A percentile compares a stretch with the other conserved stretches of the same genome.
These are phyloP conservation scores for Hymenoscyphus linearis DNA, from an alignment of 2,329 filamentous ascomycete species.

Conservation along the genomic window DNA sequence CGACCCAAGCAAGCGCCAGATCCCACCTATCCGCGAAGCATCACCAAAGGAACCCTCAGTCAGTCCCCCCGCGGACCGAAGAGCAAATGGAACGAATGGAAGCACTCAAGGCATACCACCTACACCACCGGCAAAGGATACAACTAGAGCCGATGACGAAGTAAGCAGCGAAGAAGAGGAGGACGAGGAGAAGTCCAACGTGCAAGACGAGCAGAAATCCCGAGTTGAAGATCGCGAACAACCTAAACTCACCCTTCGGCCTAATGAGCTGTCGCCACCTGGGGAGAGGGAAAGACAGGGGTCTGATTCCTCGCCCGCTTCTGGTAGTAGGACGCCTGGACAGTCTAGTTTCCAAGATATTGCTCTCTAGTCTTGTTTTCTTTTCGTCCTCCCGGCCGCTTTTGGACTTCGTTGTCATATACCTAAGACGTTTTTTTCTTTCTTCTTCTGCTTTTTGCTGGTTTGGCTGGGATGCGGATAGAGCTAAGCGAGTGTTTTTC, in stretches of 20 bases:
- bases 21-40: slow-evolving; percentile 13
- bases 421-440: slow-evolving; percentile 7
- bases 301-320: slow-evolving; percentile 15
- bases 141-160: slow-evolving; percentile 21
- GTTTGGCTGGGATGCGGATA: not conserved
- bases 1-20: slow-evolving; percentile 40
- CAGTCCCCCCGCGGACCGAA: slow-evolving; percentile 17
- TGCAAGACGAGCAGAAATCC: slow-evolving; percentile 50
- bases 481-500: slow-evolving; percentile 3
- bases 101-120: slow-evolving; percentile 23
- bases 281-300: slow-evolving; percentile 36
- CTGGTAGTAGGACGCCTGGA: slow-evolving; percentile 41
- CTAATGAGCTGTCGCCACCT: slow-evolving; percentile 31
- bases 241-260: slow-evolving; percentile 48
- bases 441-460: not conserved
- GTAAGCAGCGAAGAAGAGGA: slow-evolving; percentile 26
- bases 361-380: slow-evolving; percentile 40
- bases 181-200: slow-evolving; percentile 31
- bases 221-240: slow-evolving; percentile 50
- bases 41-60: slow-evolving; percentile 16
- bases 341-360: slow-evolving; percentile 62
- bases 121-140: slow-evolving; percentile 29
- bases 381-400: not conserved
- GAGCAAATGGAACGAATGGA: slow-evolving; percentile 22
- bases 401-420: slow-evolving; percentile 16